A percentile compares a stretch with the other conserved stretches of the same genome.
Conservation (phyloP, 129 eudicot genomes). For the Saposhnikovia divaricata region DNA sequence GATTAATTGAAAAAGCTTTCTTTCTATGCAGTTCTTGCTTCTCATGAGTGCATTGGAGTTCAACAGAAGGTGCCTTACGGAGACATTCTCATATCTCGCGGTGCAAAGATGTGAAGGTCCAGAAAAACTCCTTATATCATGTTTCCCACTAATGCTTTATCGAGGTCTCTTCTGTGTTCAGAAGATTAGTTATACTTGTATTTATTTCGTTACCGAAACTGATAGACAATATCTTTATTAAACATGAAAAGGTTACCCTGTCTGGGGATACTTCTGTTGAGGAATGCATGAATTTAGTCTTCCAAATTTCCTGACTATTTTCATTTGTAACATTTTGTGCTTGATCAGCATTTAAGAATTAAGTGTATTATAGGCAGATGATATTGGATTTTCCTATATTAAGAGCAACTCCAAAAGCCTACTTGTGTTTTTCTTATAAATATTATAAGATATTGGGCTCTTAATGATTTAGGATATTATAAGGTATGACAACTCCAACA, state of each 20-base stretch:
- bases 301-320: neutral
- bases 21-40: slow-evolving; percentile 66
- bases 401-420: too few species aligned
- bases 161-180: neutral
- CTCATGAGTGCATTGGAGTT: slow-evolving; percentile 48
- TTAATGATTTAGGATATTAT: too few species aligned
- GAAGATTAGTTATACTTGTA: neutral
- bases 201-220: neutral
- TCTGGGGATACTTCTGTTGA: neutral
- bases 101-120: slow-evolving; percentile 59
- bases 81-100: slow-evolving; percentile 63
- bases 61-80: slow-evolving; percentile 64
- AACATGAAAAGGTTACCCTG: neutral
- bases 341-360: too few species aligned
- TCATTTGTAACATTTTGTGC: neutral
- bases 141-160: neutral
- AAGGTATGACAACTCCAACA: too few species aligned
- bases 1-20: neutral
- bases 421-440: too few species aligned
- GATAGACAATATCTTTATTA: neutral
- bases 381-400: neutral
- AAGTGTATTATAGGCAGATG: neutral
- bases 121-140: neutral
- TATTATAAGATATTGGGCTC: too few species aligned
- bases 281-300: neutral